Conservation (phyloP, 1,284 basidiomycete species). For the Inonotus hispidus region DNA sequence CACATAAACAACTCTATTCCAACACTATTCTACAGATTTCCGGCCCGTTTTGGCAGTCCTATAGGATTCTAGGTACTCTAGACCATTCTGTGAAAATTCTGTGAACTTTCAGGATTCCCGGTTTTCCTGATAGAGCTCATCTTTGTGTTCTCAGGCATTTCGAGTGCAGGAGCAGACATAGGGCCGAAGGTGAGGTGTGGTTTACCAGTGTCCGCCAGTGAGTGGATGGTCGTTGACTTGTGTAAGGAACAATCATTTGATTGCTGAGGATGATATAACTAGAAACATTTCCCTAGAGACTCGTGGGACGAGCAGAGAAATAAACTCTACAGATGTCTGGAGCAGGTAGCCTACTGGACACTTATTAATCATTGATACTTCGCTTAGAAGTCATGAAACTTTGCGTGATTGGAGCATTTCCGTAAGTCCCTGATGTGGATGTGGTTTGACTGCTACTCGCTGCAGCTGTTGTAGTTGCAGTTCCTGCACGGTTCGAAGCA, state of each 20-base stretch:
- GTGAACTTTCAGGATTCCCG: too few relatives aligned
- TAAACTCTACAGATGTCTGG: conserved; percentile 84
- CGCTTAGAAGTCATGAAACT: background rate
- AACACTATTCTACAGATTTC: too few relatives aligned
- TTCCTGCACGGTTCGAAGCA: too few relatives aligned
- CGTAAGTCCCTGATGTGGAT: too few relatives aligned
- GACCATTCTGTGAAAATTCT: too few relatives aligned
- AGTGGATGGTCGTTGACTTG: conserved; percentile 36
- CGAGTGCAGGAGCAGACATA: conserved; percentile 34
- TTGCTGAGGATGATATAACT: conserved; percentile 7
- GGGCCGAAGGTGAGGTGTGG: conserved; percentile 42
- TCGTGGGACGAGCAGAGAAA: conserved; percentile 60
- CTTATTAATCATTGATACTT: background rate
- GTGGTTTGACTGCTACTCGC: too few relatives aligned
- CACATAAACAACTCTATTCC: too few relatives aligned
- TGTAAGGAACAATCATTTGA: background rate
- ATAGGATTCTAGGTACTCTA: too few relatives aligned
- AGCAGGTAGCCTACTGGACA: conserved; percentile 49
- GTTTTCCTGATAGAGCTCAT: too few relatives aligned
- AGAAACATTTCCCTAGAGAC: conserved; percentile 66
- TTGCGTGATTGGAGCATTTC: too few relatives aligned
- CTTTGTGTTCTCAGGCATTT: conserved; percentile 30
- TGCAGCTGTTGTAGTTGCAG: too few relatives aligned
- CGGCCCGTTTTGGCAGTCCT: too few relatives aligned
- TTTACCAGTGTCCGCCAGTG: conserved; percentile 38